phyloP scores from a whole-genome alignment of 1,284 basidiomycete genomes.

The Puccinia triticina region DNA sequence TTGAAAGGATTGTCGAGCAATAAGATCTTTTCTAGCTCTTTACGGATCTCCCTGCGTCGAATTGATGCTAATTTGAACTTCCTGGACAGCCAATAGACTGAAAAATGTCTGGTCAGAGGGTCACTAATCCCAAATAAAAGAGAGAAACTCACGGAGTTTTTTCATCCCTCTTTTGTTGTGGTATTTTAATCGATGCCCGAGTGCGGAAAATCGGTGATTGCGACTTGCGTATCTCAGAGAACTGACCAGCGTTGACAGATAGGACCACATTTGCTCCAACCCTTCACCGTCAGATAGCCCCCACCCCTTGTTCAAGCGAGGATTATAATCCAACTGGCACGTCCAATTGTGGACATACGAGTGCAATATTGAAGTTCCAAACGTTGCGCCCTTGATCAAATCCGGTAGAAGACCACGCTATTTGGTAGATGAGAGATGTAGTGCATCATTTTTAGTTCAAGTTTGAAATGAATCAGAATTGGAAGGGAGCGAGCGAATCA shows the following conservation, averaged over 20 bases:
- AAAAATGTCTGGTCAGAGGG: not conserved
- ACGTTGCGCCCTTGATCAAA: not conserved
- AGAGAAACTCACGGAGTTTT: not conserved
- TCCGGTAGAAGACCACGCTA: not conserved
- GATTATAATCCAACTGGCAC: constrained; percentile 4
- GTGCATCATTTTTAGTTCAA: too few relatives aligned
- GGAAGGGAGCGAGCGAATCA: too few relatives aligned
- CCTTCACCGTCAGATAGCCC: constrained; percentile 7
- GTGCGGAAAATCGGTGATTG: not conserved
- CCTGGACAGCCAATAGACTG: not conserved
- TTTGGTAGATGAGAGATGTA: not conserved
- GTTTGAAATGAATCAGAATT: too few relatives aligned
- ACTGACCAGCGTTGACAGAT: not conserved
- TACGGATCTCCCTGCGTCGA: not conserved
- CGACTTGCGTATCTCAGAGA: not conserved
- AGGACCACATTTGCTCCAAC: not conserved
- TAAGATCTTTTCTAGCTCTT: not conserved
- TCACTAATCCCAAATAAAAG: not conserved
- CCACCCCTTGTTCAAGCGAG: not conserved
- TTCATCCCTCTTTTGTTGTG: not conserved
- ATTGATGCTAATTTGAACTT: not conserved
- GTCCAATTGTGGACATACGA: constrained; percentile 8
- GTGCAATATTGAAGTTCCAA: constrained; percentile 4
- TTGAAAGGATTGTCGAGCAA: not conserved
- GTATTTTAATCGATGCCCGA: not conserved